Base-by-base conservation (phyloP, 768 basidiomycete species). In the Pholiota conissans region DNA sequence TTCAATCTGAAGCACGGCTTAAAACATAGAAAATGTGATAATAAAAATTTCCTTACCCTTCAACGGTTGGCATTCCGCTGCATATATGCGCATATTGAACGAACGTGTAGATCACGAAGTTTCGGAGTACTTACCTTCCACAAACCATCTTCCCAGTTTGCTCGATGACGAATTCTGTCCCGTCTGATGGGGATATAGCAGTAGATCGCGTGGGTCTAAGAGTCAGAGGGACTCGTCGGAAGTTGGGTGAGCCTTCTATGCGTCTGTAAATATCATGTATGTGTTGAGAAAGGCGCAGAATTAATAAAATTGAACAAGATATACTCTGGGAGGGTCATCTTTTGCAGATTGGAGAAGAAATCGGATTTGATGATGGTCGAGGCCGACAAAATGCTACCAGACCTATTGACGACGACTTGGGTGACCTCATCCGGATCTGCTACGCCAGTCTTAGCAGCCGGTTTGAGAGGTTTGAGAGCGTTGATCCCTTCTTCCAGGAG, bases 321-420 rank as follows among this genome's bases (percentile, higher is more conserved):
- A 35, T 59, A 95, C 90, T 98, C 97, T 0, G 95, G 91, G 2
- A 99, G 77, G 3, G 92, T 91, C 87, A 97, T 93, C 76, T 98
- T 98, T 74, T 98, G 97, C 29, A 98, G 69, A 67, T 92, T 92
- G 5, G 86, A 86, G 80, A 95, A 95, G 79, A 94, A 93, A 68
- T 95, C 93, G 65, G 90, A 93, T 76, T 99, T 99, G 67, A 98
- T 77, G 63, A 98, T 97, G 0, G 95, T 93, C 4, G 87, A 91
- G 1, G 93, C 91, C 11, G 93, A 96, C 0, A 98, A 74, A 57
- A 98, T 91, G 59, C 81, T 84, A 8, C 97, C 97, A 8, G 84
- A 81, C 37, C 97, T 85, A 63, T 89, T 91, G 34, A 85, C 79
- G 29, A 99, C 95, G 3, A 96, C 82, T 59, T 88, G 82, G 7